These are phyloP conservation scores for Sphaerostilbella broomeana DNA, from an alignment of 2,329 filamentous ascomycete species.

Conservation along the genomic window DNA sequence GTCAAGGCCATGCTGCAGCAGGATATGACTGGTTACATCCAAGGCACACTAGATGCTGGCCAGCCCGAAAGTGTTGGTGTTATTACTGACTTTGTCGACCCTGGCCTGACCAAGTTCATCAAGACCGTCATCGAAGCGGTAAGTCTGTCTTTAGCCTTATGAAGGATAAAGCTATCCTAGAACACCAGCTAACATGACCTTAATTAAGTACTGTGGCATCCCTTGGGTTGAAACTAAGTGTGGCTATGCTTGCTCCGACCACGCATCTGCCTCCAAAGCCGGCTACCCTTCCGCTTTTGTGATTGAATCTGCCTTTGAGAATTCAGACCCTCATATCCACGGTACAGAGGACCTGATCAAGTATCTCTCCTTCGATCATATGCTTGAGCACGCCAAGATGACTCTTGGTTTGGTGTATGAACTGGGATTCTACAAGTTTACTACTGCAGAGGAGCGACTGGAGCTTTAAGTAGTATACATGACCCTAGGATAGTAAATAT, in stretches of 20 bases:
- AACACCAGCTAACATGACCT: neutral
- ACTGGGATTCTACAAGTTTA: constrained; percentile 69
- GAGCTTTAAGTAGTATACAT: neutral
- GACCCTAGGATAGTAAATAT: neutral
- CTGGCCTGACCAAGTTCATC: constrained; percentile 78
- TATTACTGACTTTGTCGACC: constrained; percentile 86
- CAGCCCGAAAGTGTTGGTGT: constrained; percentile 82
- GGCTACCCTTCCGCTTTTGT: constrained; percentile 71
- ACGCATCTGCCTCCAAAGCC: constrained; percentile 65
- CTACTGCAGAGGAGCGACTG: constrained; percentile 20
- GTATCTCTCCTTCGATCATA: constrained; percentile 76
- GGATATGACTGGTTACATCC: constrained; percentile 91
- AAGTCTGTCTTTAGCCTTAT: constrained; percentile 1
- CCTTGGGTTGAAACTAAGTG: constrained; percentile 83
- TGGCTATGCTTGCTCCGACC: constrained; percentile 76
- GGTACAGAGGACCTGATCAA: constrained; percentile 64
- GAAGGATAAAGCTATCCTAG: too few relatives aligned
- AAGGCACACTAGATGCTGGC: constrained; percentile 75
- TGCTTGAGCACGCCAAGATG: constrained; percentile 83
- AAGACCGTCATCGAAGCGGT: constrained; percentile 70
- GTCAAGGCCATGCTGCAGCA: constrained; percentile 97
- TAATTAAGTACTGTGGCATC: constrained; percentile 77
- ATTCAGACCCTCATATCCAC: constrained; percentile 63
- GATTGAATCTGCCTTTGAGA: constrained; percentile 65
- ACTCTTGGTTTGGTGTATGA: constrained; percentile 80